These are phyloP conservation scores for Trametes cinnabarina DNA, from an alignment of 768 basidiomycete genomes.

Conservation along the genomic window DNA sequence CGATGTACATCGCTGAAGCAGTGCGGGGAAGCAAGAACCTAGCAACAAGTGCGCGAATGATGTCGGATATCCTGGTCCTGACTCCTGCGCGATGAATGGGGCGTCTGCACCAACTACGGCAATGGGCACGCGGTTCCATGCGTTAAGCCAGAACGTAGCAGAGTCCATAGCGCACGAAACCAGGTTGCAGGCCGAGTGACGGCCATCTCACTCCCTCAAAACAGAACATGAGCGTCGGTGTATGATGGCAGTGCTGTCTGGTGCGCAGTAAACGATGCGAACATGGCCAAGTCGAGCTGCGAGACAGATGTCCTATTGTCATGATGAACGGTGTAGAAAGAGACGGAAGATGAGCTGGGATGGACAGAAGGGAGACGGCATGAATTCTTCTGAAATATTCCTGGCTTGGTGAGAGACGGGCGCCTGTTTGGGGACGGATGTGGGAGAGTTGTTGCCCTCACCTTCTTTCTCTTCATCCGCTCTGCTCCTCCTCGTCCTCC, in stretches of 20 bases:
- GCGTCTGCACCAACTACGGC: too few species aligned
- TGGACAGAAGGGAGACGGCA: not conserved
- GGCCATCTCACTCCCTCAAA: too few species aligned
- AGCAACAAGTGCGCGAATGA: not conserved
- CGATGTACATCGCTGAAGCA: slow-evolving; percentile 9
- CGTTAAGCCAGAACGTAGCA: too few species aligned
- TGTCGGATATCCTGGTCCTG: not conserved
- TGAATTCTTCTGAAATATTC: not conserved
- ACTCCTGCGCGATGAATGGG: too few species aligned
- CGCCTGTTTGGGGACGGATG: not conserved
- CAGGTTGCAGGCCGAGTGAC: too few species aligned
- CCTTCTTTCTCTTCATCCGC: not conserved
- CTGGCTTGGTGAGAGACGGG: not conserved
- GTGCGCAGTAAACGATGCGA: not conserved
- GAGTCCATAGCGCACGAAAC: too few species aligned
- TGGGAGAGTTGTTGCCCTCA: not conserved
- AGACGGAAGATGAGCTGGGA: not conserved
- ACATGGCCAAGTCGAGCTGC: not conserved
- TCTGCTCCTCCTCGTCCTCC: slow-evolving; percentile 2
- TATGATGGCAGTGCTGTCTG: not conserved
- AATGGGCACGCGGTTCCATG: too few species aligned
- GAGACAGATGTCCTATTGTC: not conserved
- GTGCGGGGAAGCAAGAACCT: not conserved
- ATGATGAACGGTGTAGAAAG: not conserved
- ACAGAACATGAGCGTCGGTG: not conserved